Conservation (phyloP, 208 protist genomes). For the Crithidia bombi region DNA sequence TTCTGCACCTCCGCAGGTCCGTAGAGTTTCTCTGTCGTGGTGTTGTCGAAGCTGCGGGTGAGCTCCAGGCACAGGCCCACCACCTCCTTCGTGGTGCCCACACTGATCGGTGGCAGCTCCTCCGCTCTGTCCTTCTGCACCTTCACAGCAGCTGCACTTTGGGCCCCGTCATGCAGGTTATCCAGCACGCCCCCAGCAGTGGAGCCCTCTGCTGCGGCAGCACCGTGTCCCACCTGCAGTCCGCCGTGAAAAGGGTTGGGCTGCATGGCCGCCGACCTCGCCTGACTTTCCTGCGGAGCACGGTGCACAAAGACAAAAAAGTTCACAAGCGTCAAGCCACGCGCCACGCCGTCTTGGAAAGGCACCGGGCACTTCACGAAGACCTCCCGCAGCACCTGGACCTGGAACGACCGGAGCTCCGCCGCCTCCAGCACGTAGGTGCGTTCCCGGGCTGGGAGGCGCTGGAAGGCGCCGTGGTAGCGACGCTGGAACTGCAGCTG, state of each 20-base stretch:
- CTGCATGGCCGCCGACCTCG: constrained; percentile 5
- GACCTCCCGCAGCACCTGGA: constrained; percentile 57
- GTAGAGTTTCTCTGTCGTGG: constrained; percentile 55
- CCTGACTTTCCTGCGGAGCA: constrained; percentile 47
- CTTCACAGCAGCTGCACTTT: not conserved
- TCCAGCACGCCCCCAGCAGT: constrained; percentile 20
- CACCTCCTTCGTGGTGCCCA: constrained; percentile 66
- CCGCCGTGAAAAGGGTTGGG: constrained; percentile 5
- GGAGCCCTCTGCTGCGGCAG: not conserved
- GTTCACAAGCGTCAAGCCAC: constrained; percentile 64
- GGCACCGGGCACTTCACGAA: constrained; percentile 55
- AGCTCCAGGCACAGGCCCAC: constrained; percentile 66
- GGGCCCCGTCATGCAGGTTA: constrained; percentile 19
- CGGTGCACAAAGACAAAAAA: constrained; percentile 73
- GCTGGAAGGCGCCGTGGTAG: constrained; percentile 31
- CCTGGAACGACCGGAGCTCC: constrained; percentile 55
- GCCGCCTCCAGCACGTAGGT: constrained; percentile 48
- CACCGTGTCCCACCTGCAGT: not conserved
- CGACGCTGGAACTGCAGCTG: constrained; percentile 67
- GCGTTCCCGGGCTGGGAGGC: constrained; percentile 34
- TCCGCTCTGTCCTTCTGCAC: constrained; percentile 1
- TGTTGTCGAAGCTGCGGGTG: constrained; percentile 55
- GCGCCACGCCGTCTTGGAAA: constrained; percentile 41
- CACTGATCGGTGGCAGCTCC: constrained; percentile 49
- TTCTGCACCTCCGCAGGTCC: constrained; percentile 60